Base-by-base conservation (phyloP, 495 filamentous ascomycete genomes). In the Trichoderma reesei region DNA sequence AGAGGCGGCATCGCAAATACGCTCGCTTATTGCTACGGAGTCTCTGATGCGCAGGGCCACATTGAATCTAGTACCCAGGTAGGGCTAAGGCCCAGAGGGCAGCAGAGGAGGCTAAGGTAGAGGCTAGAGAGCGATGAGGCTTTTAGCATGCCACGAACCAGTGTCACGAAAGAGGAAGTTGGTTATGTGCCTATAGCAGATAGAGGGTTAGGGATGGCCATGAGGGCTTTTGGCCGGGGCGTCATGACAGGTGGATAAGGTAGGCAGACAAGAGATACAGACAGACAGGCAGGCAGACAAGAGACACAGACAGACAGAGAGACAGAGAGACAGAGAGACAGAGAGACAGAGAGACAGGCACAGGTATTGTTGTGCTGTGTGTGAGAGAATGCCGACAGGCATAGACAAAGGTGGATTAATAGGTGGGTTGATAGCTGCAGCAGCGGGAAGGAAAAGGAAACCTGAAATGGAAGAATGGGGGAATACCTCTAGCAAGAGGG, bases 111-210 rank as follows among this genome's bases (percentile, higher is more conserved):
- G 10, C 37, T 39, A 39, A 10, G 10, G 37, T n/a, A 44, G 41
- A 11, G 44, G 16, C 51, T 56, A 56, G 51, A 56, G 51, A 56
- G 8, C 20, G 10, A 9, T 56, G 51, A 56, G 51, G 51, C 51
- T 56, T 56, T 56, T 56, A 56, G 31, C 51, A 56, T 26, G 51
- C 11, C 51, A 34, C 51, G 34, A 34, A 56, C n/a, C 51, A 56
- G 34, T n/a, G 31, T 34, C 51, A 56, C 51, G 8, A 56, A 56
- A 56, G 14, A 56, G 51, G 51, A 56, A 56, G 51, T 56, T 56
- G 20, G 51, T 34, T 33, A 56, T n/a, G n/a, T n/a, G n/a, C n/a
- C n/a, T n/a, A n/a, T n/a, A n/a, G n/a, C n/a, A n/a, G n/a, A n/a
- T n/a, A n/a, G n/a, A n/a, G n/a, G n/a, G 16, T 31, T 5, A 39